Evolutionary conservation across 2,329 filamentous ascomycete genomes (phyloP), one percentile per base, ranked within the genome.

Genomic region (Dendrostoma leiphaemia): DNA sequence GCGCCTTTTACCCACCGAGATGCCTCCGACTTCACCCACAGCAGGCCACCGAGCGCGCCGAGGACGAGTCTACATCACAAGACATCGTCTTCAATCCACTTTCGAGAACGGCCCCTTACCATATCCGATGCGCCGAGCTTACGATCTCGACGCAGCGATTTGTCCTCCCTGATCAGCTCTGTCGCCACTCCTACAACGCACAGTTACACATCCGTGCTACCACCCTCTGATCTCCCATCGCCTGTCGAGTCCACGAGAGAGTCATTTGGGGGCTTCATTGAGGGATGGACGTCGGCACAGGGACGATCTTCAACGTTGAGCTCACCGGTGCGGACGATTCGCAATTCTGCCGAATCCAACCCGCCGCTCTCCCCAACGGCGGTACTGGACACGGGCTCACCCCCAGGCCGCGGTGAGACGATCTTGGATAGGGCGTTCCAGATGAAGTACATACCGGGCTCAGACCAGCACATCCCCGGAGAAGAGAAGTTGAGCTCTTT

Each of bases 361-460:
- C 69, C 72, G 15, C 72, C 74, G 1, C 56, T 62, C 19, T 61
- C 65, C 6, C 62, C 64, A 5, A 62, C 59, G 4, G 67, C 69
- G 17, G 63, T 74, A 8, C 61, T 73, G 2, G 70, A 76, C 37
- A 75, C 77, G 1, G 75, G 74, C 61, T 79, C 80, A 0, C 80
- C 81, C 0, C 77, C 80, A 2, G 70, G 68, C 0, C 80, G 80
- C 2, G 76, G 84, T 15, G 84, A 88, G 67, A 86, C 84, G 0
- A 87, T 88, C 48, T 67, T 87, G n/a, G 84, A 88, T 64, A 72
- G 84, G 35, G 84, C 84, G 0, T 87, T 88, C 61, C 82, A 85
- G 61, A 69, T 87, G 69, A 75, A 80, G 8, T 82, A 74, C 54
- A 85, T 87, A 31, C 84, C 84, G 15, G 84, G 84, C 6, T 81